Base-by-base conservation (phyloP, 2,329 filamentous ascomycete genomes). In the Arthrobotrys entomopaga region DNA sequence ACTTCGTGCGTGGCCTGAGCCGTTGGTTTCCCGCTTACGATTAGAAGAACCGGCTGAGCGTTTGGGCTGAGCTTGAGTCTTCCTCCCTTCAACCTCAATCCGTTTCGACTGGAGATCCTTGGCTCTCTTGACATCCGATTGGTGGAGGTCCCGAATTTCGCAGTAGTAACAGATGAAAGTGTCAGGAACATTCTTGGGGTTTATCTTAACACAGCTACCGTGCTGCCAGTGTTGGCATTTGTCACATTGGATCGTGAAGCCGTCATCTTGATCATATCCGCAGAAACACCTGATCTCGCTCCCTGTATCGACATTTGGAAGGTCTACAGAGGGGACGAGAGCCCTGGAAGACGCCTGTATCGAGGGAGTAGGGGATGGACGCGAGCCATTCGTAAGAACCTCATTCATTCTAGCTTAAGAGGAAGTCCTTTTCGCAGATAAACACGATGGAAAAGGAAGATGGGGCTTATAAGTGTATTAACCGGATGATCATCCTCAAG, bases 141-240 rank as follows among this genome's bases (percentile, higher is more conserved):
- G 49, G 6, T 58, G 60, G 16, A 75, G 60, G 54, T 84, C 83
- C 76, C 93, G 87, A 16, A 93, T 93, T 74, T 90, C 88, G 84
- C 95, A 99, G 79, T 97, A 92, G 79, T 89, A 88, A 83, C 95
- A 99, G 65, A 90, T 92, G 83, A 99, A 91, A 79, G 88, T 86
- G 71, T 87, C 85, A 84, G 90, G 82, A 81, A 93, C 83, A 83
- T 91, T 86, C 85, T 91, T 85, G 81, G 89, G 86, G 80, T 88
- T 87, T 78, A 92, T 91, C 77, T 98, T 98, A 83, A 96, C 98
- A 83, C 95, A 99, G 81, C 93, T 90, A 79, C 97, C 96, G 82
- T 99, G 95, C 83, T 99, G 95, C 95, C 95, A 99, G 57, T 93
- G 95, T 81, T 97, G 91, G 85, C 95, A 99, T 71, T 86, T 88